These are phyloP conservation scores for Kazachstania viticola DNA, from an alignment of 805 yeast genomes.

Conservation along the genomic window DNA sequence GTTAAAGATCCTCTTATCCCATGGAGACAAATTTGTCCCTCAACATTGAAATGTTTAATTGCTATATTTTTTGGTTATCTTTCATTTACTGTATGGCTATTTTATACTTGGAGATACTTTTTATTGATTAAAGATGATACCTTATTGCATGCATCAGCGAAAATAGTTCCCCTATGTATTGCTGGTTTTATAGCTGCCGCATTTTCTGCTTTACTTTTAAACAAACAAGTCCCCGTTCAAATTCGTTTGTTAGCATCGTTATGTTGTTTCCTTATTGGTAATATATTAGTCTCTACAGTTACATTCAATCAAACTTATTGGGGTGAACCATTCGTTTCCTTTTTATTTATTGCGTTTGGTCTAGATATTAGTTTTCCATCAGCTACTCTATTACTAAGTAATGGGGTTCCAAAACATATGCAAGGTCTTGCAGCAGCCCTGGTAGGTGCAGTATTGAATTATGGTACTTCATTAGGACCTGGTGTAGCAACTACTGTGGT, in stretches of 20 bases:
- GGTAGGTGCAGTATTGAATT: slow-evolving; percentile 50
- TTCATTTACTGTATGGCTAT: slow-evolving; percentile 50
- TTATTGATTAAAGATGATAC: slow-evolving; percentile 33
- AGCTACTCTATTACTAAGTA: slow-evolving; percentile 44
- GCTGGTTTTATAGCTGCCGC: slow-evolving; percentile 43
- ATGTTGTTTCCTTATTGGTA: background rate
- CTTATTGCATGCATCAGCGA: slow-evolving; percentile 33
- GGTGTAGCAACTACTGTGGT: slow-evolving; percentile 45
- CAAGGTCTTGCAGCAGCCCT: slow-evolving; percentile 64
- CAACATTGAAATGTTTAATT: slow-evolving; percentile 4
- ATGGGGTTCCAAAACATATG: slow-evolving; percentile 40
- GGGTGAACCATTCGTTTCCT: slow-evolving; percentile 41
- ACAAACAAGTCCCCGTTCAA: slow-evolving; percentile 3
- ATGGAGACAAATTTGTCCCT: slow-evolving; percentile 3
- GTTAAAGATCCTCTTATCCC: slow-evolving; percentile 42
- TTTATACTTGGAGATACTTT: slow-evolving; percentile 38
- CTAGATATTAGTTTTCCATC: slow-evolving; percentile 66
- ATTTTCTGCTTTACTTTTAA: slow-evolving; percentile 1
- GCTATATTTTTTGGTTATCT: slow-evolving; percentile 32
- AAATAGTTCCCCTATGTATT: slow-evolving; percentile 31
- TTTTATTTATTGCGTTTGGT: slow-evolving; percentile 44
- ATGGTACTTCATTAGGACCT: slow-evolving; percentile 49
- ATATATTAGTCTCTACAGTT: slow-evolving; percentile 35
- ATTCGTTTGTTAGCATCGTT: slow-evolving; percentile 3
- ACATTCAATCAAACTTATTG: slow-evolving; percentile 47